These are phyloP conservation scores for Penicillium crustosum DNA, from an alignment of 2,329 filamentous ascomycete genomes.

Conservation along the genomic window DNA sequence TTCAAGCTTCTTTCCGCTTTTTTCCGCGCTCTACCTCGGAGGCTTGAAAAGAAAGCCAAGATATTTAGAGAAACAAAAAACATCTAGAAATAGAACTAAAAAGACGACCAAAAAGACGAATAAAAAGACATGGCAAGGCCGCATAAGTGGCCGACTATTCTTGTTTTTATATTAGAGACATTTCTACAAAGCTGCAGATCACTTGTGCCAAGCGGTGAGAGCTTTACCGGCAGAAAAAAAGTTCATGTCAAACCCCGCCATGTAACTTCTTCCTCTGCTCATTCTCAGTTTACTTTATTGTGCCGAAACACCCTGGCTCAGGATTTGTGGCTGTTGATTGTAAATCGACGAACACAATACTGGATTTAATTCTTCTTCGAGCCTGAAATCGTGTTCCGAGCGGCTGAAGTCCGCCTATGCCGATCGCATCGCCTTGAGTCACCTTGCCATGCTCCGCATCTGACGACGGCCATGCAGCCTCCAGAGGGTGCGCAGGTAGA, in stretches of 20 bases:
- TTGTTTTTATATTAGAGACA: neutral
- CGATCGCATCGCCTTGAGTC: slow-evolving; percentile 28
- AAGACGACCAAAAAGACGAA: too few species aligned
- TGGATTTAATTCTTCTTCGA: neutral
- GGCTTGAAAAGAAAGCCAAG: too few species aligned
- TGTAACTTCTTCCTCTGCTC: slow-evolving; percentile 15
- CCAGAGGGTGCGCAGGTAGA: slow-evolving; percentile 48
- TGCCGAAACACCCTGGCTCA: neutral
- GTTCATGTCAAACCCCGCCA: slow-evolving; percentile 30
- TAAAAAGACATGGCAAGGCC: too few species aligned
- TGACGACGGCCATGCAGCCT: slow-evolving; percentile 43
- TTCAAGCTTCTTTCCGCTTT: too few species aligned
- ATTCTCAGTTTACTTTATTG: slow-evolving; percentile 5
- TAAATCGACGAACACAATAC: neutral
- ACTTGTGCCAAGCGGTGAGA: slow-evolving; percentile 13
- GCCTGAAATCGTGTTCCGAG: slow-evolving; percentile 5
- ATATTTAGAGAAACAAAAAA: too few species aligned
- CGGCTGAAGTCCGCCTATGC: slow-evolving; percentile 21
- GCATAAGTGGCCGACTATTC: too few species aligned
- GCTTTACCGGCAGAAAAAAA: slow-evolving; percentile 31
- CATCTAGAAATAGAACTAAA: too few species aligned
- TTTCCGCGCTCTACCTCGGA: too few species aligned
- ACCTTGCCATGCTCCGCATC: slow-evolving; percentile 39
- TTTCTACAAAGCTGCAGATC: neutral
- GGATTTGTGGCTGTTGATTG: neutral